Base-by-base conservation (phyloP, 139 green algal species). In the Deuterostichococcus epilithicus region DNA sequence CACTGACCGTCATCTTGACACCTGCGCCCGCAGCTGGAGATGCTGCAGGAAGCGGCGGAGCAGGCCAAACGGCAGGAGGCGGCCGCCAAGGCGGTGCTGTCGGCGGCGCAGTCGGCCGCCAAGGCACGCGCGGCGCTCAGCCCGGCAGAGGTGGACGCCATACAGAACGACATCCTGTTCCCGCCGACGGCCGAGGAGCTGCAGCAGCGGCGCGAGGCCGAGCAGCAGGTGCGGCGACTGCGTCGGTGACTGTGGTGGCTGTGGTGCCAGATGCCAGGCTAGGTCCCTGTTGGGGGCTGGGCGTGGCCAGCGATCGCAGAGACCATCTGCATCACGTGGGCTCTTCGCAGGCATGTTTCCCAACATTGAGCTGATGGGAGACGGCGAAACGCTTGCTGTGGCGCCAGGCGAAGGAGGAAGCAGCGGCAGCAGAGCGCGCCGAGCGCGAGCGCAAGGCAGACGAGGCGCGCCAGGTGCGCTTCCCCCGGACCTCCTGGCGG, bases 21-120 rank as follows among this genome's bases (percentile, higher is more conserved):
- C n/a, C n/a, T 63, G 42, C 13, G 42, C 42, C 10, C 20, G 70
- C 66, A 87, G 81, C 58, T 88, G 67, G 33, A 32, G 1, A 74
- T 75, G 18, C 70, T 76, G 39, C 23, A 78, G 38, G 37, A 59
- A 35, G 66, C 36, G 33, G 67, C 30, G 18, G 68, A 73, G 47
- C 44, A 74, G 68, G 68, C 73, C 28, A 72, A 65, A 42, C 32
- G 44, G 60, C 32, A 79, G 72, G 84, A 88, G 80, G 32, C 60
- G 26, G 84, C 78, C 8, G 88, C 86, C 34, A 84, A 83, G 63
- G 88, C 88, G 23, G 82, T 91, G 66, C 75, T 89, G 44, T 47
- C 74, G 36, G 86, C 81, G 3, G 82, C 84, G 23, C 80, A 86
- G 75, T 47, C 70, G 63, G 88, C 84, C 26, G 76, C 77, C 38